Conservation (phyloP, 495 filamentous ascomycete species). For the Letharia lupina region DNA sequence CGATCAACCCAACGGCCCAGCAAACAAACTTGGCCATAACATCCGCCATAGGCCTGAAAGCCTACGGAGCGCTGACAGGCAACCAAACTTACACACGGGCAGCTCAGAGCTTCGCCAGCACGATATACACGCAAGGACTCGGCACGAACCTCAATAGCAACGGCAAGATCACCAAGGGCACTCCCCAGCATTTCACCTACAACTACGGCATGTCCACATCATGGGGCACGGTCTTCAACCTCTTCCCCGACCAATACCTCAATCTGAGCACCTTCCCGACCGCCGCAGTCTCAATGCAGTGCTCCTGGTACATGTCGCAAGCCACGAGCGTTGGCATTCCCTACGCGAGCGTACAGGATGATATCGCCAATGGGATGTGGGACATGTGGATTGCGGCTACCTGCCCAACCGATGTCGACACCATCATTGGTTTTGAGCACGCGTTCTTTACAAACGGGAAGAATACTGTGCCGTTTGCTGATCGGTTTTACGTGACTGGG, state of each 20-base stretch:
- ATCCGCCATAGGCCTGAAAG: conserved; percentile 46
- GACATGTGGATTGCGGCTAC: conserved; percentile 40
- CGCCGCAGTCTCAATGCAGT: conserved; percentile 34
- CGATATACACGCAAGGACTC: conserved; percentile 35
- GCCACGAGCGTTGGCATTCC: conserved; percentile 37
- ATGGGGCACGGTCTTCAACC: conserved; percentile 40
- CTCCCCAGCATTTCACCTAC: conserved; percentile 34
- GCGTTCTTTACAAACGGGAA: conserved; percentile 41
- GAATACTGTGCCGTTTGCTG: conserved; percentile 43
- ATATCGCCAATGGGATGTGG: conserved; percentile 34
- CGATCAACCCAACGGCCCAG: conserved; percentile 41
- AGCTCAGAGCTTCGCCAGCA: conserved; percentile 34
- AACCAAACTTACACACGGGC: conserved; percentile 34
- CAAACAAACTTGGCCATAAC: conserved; percentile 53
- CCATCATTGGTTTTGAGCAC: conserved; percentile 33
- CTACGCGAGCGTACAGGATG: conserved; percentile 33
- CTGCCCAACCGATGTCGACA: conserved; percentile 13
- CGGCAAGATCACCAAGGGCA: conserved; percentile 21
- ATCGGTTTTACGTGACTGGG: conserved; percentile 38
- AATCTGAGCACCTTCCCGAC: conserved; percentile 35
- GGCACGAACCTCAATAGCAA: conserved; percentile 29
- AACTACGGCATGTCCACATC: conserved; percentile 16
- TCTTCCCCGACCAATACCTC: conserved; percentile 41
- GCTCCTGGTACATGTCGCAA: conserved; percentile 34
- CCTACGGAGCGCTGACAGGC: conserved; percentile 38